These are phyloP conservation scores for Cercospora brassicicola DNA, from an alignment of 2,329 filamentous ascomycete species.

Conservation along the genomic window DNA sequence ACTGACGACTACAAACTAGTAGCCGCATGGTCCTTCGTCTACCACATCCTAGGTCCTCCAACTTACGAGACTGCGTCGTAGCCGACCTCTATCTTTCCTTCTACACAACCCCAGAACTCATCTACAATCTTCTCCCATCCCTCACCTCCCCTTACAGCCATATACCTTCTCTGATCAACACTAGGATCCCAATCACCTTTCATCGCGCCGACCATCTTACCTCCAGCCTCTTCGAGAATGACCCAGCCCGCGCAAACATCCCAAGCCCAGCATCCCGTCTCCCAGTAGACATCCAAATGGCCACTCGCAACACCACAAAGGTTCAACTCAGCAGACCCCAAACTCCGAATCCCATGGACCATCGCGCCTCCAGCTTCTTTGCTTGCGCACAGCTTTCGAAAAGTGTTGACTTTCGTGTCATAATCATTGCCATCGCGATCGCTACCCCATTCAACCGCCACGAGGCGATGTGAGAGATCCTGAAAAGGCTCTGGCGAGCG, in stretches of 20 bases:
- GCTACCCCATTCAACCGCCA: conserved; percentile 73
- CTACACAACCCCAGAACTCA: conserved; percentile 51
- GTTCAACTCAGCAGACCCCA: conserved; percentile 75
- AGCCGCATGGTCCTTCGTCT: neutral
- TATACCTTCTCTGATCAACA: conserved; percentile 59
- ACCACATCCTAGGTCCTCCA: neutral
- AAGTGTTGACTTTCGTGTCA: conserved; percentile 66
- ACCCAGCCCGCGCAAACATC: conserved; percentile 82
- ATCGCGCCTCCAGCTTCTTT: conserved; percentile 68
- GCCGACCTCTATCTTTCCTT: conserved; percentile 49
- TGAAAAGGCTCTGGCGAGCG: conserved; percentile 54
- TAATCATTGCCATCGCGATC: conserved; percentile 68
- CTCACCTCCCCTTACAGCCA: conserved; percentile 49
- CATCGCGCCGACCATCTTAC: conserved; percentile 70
- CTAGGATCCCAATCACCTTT: conserved; percentile 66
- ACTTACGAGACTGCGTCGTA: conserved; percentile 27
- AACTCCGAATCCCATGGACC: conserved; percentile 70
- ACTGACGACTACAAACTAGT: neutral
- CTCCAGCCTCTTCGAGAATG: conserved; percentile 72
- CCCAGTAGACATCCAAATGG: conserved; percentile 74
- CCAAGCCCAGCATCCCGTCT: conserved; percentile 82
- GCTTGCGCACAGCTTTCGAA: conserved; percentile 53
- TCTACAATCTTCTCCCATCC: conserved; percentile 50
- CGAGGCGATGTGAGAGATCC: conserved; percentile 62
- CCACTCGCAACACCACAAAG: conserved; percentile 71